Conservation (phyloP, 1,284 basidiomycete genomes). For the Leccinum pachyderme region DNA sequence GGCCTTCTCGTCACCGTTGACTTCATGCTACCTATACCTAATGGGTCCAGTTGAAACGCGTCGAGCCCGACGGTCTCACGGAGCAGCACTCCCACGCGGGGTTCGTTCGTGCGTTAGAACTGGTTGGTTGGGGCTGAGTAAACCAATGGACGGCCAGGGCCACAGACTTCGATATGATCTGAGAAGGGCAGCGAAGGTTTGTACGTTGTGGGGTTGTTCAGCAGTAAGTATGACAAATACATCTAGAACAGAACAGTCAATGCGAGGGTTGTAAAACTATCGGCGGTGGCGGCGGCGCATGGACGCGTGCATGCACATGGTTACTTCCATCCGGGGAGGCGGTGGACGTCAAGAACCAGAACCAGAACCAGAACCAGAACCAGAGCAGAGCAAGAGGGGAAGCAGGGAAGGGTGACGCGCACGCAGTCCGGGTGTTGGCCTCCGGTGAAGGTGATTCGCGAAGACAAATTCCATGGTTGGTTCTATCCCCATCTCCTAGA, state of each 20-base stretch:
- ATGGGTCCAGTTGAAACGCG: slow-evolving; percentile 12
- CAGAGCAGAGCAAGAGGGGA: background rate
- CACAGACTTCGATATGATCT: background rate
- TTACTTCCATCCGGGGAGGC: background rate
- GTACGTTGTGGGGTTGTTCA: no score
- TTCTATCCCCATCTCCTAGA: background rate
- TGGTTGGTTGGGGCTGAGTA: no score
- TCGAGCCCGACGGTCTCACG: background rate
- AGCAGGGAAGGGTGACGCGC: background rate
- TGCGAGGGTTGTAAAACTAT: no score
- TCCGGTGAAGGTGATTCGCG: background rate
- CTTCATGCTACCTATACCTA: background rate
- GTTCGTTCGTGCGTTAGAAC: background rate
- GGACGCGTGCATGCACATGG: no score
- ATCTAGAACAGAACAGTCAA: no score
- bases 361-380: background rate
- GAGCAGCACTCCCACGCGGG: background rate
- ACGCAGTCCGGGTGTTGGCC: background rate
- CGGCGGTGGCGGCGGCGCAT: background rate
- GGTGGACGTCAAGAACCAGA: background rate
- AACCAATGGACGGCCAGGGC: no score
- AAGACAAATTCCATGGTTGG: background rate
- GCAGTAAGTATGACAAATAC: no score
- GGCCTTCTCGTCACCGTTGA: background rate
- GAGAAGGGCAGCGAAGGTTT: background rate